Evolutionary conservation across 805 yeast genomes (phyloP).

Genomic region (Tanozyma kutaoensis): DNA sequence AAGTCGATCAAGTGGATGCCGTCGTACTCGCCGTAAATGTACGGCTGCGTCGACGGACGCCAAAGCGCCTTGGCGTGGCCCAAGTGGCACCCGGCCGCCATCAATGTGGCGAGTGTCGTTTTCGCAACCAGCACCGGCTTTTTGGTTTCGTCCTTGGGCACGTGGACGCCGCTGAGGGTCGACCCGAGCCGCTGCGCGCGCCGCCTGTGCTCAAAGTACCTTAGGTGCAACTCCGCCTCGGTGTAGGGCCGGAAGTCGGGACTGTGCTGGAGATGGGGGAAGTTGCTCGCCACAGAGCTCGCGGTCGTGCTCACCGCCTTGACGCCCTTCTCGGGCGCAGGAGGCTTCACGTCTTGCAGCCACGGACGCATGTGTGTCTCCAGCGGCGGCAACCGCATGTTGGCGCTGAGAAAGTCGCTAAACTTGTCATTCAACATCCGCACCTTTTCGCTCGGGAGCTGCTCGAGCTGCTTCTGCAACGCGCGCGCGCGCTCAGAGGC

Average conservation of each 20-base stretch:
- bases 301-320: slow-evolving; percentile 10
- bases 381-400: slow-evolving; percentile 17
- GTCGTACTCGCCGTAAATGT: slow-evolving; percentile 74
- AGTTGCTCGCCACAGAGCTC: slow-evolving; percentile 18
- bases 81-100: slow-evolving; percentile 90
- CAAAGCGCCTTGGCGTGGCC: slow-evolving; percentile 79
- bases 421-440: slow-evolving; percentile 27
- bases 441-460: no score
- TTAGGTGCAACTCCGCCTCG: slow-evolving; percentile 59
- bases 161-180: slow-evolving; percentile 44
- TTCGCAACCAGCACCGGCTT: slow-evolving; percentile 46
- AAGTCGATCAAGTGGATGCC: slow-evolving; percentile 88
- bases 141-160: slow-evolving; percentile 53
- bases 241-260: slow-evolving; percentile 55
- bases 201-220: slow-evolving; percentile 53
- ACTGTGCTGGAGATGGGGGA: slow-evolving; percentile 55
- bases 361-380: slow-evolving; percentile 22
- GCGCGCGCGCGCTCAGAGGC: no score
- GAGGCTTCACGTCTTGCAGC: slow-evolving; percentile 6
- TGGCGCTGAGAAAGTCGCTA: slow-evolving; percentile 20
- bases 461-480: no score
- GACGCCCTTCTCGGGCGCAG: slow-evolving; percentile 1
- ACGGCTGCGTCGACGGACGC: slow-evolving; percentile 78
- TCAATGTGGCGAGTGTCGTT: slow-evolving; percentile 51
- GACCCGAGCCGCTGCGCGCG: slow-evolving; percentile 54